These are phyloP conservation scores for Alternaria triticina DNA, from an alignment of 2,329 filamentous ascomycete genomes.

Conservation along the genomic window DNA sequence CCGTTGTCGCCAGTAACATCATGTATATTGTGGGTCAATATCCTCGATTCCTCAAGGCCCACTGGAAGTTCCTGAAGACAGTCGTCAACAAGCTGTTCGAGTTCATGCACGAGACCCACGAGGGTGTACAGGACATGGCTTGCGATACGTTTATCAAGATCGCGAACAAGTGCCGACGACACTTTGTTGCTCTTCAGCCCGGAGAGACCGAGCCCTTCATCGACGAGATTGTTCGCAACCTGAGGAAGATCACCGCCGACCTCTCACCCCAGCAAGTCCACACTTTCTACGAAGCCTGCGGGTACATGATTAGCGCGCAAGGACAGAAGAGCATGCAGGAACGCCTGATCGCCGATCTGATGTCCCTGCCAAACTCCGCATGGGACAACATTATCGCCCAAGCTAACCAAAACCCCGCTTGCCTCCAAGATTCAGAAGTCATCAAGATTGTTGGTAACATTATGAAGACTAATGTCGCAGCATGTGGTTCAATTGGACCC, in stretches of 20 bases:
- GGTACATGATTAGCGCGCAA: constrained; percentile 98
- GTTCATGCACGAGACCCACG: constrained; percentile 99
- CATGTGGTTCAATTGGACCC: constrained; percentile 91
- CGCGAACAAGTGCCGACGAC: constrained; percentile 94
- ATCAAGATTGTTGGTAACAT: constrained; percentile 99
- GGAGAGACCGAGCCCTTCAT: constrained; percentile 97
- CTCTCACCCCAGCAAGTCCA: constrained; percentile 96
- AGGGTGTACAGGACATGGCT: constrained; percentile 99
- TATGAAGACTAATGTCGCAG: constrained; percentile 99
- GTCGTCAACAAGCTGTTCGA: constrained; percentile 99
- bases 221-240: constrained; percentile 94
- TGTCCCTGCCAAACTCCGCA: constrained; percentile 90
- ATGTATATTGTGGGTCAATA: constrained; percentile 99
- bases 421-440: constrained; percentile 89
- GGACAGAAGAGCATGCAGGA: constrained; percentile 95
- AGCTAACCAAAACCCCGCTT: constrained; percentile 82
- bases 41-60: constrained; percentile 95
- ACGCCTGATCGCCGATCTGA: constrained; percentile 85
- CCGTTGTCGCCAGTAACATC: constrained; percentile 97
- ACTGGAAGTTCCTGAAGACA: constrained; percentile 99
- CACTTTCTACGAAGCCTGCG: constrained; percentile 98
- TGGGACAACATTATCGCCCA: constrained; percentile 95
- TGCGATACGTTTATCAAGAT: constrained; percentile 99
- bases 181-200: constrained; percentile 95
- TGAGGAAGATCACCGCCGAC: constrained; percentile 95